Percentiles rank a stretch among this genome's conserved stretches.
phyloP scores from a whole-genome alignment of 768 basidiomycete genomes.

The Trametes cubensis region DNA sequence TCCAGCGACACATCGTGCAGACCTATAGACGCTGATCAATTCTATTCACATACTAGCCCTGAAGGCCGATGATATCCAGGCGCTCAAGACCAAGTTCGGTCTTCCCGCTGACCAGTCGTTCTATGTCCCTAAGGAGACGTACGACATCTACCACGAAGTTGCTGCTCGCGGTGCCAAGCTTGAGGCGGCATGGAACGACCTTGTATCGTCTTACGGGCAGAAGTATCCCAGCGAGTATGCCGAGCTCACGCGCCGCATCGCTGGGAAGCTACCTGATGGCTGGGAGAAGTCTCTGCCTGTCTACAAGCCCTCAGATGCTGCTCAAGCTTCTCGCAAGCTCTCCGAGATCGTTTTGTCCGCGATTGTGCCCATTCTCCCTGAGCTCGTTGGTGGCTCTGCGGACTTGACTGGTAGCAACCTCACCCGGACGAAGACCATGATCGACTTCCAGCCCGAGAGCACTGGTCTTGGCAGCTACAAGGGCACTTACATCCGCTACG shows the following conservation, averaged over 20 bases:
- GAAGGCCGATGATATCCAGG: constrained; percentile 86
- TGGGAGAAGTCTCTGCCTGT: constrained; percentile 88
- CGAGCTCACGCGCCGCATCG: constrained; percentile 83
- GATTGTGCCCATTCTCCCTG: constrained; percentile 75
- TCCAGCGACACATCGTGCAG: constrained; percentile 24
- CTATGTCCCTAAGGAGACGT: constrained; percentile 72
- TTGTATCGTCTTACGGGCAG: constrained; percentile 68
- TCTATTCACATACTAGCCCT: constrained; percentile 55
- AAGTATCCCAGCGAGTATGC: constrained; percentile 84
- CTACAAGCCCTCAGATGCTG: constrained; percentile 81
- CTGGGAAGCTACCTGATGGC: constrained; percentile 77
- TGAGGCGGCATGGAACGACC: constrained; percentile 73
- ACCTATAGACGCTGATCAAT: background rate
- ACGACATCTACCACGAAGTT: constrained; percentile 65
- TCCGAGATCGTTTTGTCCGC: constrained; percentile 87
- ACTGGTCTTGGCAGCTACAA: constrained; percentile 82
- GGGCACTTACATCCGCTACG: constrained; percentile 92
- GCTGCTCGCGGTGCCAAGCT: constrained; percentile 73
- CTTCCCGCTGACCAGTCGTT: constrained; percentile 81
- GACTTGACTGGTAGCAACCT: constrained; percentile 93
- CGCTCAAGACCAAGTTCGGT: constrained; percentile 82
- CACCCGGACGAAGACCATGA: constrained; percentile 80
- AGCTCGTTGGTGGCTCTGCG: constrained; percentile 86
- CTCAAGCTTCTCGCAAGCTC: constrained; percentile 89
- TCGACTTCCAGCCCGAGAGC: constrained; percentile 91